phyloP scores from a whole-genome alignment of 1,139 yeast genomes.

The Pichia sp. region DNA sequence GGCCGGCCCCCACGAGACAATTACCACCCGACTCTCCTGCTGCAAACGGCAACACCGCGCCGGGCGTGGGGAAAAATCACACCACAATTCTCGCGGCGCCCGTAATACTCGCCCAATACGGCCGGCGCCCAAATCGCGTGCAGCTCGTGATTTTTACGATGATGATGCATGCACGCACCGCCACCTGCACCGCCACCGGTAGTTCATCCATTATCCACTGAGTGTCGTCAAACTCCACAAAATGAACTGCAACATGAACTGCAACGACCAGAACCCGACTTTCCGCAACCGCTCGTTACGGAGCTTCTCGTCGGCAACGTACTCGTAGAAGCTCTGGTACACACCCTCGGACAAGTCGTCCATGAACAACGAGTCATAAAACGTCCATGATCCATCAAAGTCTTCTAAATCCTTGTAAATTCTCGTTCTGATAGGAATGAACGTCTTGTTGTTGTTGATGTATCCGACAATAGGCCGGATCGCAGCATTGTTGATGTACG shows the following conservation, averaged over 20 bases:
- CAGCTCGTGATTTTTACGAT: too few relatives aligned
- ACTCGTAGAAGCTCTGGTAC: slow-evolving; percentile 85
- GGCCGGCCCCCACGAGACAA: too few relatives aligned
- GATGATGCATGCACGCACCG: too few relatives aligned
- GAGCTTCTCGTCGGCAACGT: slow-evolving; percentile 84
- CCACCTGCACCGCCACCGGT: too few relatives aligned
- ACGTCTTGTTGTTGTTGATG: slow-evolving; percentile 85
- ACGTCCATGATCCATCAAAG: slow-evolving; percentile 96
- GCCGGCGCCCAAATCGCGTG: too few relatives aligned
- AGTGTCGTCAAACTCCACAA: slow-evolving; percentile 60
- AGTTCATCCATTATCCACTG: too few relatives aligned
- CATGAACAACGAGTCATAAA: slow-evolving; percentile 88
- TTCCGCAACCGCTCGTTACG: slow-evolving; percentile 70
- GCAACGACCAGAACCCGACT: slow-evolving; percentile 93
- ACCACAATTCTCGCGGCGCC: too few relatives aligned
- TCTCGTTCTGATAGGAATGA: slow-evolving; percentile 83
- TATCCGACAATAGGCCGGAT: slow-evolving; percentile 95
- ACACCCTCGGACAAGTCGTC: slow-evolving; percentile 89
- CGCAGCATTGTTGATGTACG: slow-evolving; percentile 87
- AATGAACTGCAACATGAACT: slow-evolving; percentile 74
- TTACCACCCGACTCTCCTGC: too few relatives aligned
- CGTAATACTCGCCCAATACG: too few relatives aligned
- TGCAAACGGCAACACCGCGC: too few relatives aligned
- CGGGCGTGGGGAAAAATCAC: too few relatives aligned
- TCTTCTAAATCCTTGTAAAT: slow-evolving; percentile 78